Conservation (phyloP, 805 yeast genomes). For the Wickerhamomyces hampshirensis region DNA sequence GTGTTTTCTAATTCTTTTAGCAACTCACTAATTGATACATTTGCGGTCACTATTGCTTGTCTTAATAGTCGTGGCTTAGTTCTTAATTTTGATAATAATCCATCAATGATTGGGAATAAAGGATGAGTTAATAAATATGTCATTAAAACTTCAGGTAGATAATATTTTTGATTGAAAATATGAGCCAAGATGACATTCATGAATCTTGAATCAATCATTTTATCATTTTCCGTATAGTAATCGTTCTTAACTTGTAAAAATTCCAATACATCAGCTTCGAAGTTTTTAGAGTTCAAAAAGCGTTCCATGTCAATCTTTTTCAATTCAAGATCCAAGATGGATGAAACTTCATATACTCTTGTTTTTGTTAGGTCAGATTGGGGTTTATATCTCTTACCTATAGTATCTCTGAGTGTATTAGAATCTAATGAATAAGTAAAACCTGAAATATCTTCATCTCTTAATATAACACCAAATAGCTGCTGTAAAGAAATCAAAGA, state of each 20-base stretch:
- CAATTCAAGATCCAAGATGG: slow-evolving; percentile 23
- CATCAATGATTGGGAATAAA: slow-evolving; percentile 64
- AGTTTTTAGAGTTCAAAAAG: slow-evolving; percentile 24
- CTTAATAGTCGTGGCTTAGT: slow-evolving; percentile 61
- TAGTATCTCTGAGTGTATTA: slow-evolving; percentile 61
- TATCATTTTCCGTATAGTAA: slow-evolving; percentile 62
- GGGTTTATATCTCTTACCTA: slow-evolving; percentile 48
- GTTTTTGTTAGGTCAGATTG: slow-evolving; percentile 11
- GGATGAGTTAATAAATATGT: slow-evolving; percentile 85
- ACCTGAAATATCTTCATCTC: slow-evolving; percentile 23
- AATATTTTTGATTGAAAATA: slow-evolving; percentile 28
- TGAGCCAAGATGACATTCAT: slow-evolving; percentile 41
- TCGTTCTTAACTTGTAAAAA: slow-evolving; percentile 33
- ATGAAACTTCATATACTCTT: slow-evolving; percentile 19
- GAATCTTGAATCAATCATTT: slow-evolving; percentile 56
- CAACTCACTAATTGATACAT: slow-evolving; percentile 59
- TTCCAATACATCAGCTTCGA: slow-evolving; percentile 29
- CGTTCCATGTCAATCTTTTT: slow-evolving; percentile 12
- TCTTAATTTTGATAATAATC: slow-evolving; percentile 48
- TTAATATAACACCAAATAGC: slow-evolving; percentile 16
- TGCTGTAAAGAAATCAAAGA: slow-evolving; percentile 7
- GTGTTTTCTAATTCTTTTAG: slow-evolving; percentile 52
- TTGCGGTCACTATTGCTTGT: slow-evolving; percentile 79
- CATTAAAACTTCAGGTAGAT: slow-evolving; percentile 49
- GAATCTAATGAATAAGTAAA: slow-evolving; percentile 53